These are phyloP conservation scores for Sechiopsis laciniata DNA, from an alignment of 306 rosid genomes.

Conservation along the genomic window DNA sequence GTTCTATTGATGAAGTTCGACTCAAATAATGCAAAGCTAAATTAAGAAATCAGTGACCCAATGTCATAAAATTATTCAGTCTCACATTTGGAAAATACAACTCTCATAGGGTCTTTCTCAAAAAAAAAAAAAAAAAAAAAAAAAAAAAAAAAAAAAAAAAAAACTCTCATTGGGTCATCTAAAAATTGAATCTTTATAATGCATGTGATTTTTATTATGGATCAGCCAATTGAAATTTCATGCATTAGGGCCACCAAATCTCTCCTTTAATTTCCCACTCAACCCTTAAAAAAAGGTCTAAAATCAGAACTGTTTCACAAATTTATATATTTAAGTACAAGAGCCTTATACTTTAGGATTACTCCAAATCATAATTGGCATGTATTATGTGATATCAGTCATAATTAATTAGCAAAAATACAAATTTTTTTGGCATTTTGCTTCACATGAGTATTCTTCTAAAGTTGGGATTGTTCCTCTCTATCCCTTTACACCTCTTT, in stretches of 20 bases:
- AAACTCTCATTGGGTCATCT: slow-evolving; percentile 7
- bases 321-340: background rate
- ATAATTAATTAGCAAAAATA: slow-evolving; percentile 54
- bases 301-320: background rate
- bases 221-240: background rate
- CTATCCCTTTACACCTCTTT: slow-evolving; percentile 65
- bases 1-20: too few species aligned
- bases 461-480: slow-evolving; percentile 37
- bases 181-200: slow-evolving; percentile 6
- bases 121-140: too few species aligned
- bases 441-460: slow-evolving; percentile 58
- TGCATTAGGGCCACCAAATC: slow-evolving; percentile 11
- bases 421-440: slow-evolving; percentile 34
- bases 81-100: too few species aligned
- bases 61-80: too few species aligned
- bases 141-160: too few species aligned
- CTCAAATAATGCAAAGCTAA: too few species aligned
- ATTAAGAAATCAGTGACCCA: too few species aligned
- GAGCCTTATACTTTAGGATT: slow-evolving; percentile 5
- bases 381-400: slow-evolving; percentile 35
- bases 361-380: slow-evolving; percentile 36
- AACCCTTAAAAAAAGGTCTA: background rate
- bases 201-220: slow-evolving; percentile 8
- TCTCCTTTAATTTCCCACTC: slow-evolving; percentile 1
- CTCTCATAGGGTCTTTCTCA: slow-evolving; percentile 1